These are phyloP conservation scores for Lachnellula arida DNA, from an alignment of 2,329 filamentous ascomycete species.

Conservation along the genomic window DNA sequence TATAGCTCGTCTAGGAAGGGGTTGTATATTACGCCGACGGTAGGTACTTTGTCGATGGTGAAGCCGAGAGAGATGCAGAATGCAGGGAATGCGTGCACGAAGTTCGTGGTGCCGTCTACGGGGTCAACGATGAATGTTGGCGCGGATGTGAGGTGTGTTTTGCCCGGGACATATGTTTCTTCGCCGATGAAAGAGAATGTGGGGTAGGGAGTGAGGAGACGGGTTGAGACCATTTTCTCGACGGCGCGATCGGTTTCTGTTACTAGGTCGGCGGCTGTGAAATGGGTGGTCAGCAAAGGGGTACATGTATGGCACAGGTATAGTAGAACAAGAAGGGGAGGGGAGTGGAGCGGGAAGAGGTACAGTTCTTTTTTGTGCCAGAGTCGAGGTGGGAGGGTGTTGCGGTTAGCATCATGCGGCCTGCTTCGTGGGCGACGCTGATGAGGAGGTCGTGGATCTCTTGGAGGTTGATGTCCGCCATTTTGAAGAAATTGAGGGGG, in stretches of 20 bases:
- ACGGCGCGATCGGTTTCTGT: slow-evolving; percentile 64
- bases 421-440: slow-evolving; percentile 57
- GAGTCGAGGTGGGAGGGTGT: slow-evolving; percentile 53
- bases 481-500: slow-evolving; percentile 25
- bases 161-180: slow-evolving; percentile 69
- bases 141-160: slow-evolving; percentile 52
- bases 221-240: slow-evolving; percentile 54
- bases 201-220: slow-evolving; percentile 50
- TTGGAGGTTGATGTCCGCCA: slow-evolving; percentile 55
- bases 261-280: slow-evolving; percentile 60
- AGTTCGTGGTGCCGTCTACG: slow-evolving; percentile 80
- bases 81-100: slow-evolving; percentile 69
- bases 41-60: slow-evolving; percentile 55
- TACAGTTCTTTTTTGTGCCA: slow-evolving; percentile 61
- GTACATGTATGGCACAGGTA: not conserved
- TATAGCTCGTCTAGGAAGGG: slow-evolving; percentile 68
- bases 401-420: slow-evolving; percentile 57
- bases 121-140: slow-evolving; percentile 80
- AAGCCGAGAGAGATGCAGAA: slow-evolving; percentile 76
- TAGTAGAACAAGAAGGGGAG: not conserved
- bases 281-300: slow-evolving; percentile 4
- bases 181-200: slow-evolving; percentile 64
- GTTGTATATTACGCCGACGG: slow-evolving; percentile 75
- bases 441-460: slow-evolving; percentile 59
- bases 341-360: slow-evolving; percentile 5